Evolutionary conservation across 306 rosid species (phyloP), one percentile per base, ranked within the genome.

Genomic region (Corylus avellana): DNA sequence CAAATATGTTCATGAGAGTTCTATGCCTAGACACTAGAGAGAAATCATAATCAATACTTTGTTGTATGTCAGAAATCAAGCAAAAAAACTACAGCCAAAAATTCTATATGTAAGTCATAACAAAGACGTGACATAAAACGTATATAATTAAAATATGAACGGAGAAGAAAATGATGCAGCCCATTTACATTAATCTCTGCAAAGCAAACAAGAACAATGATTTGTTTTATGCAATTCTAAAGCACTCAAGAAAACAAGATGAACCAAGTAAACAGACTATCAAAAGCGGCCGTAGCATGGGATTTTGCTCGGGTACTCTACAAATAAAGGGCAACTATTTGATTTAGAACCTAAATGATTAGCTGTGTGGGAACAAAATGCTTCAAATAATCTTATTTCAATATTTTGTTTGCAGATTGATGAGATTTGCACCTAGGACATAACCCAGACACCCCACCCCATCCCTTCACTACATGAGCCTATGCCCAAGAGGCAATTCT

Each of bases 11-110:
- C 96, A 95, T 91, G 66, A 95, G 80, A 17, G 98, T 92, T 72
- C 98, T 91, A 85, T 95, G 98, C 88, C 98, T 87, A 63, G 97
- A 92, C 73, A 95, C 98, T 95, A 55, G 62, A 79, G 32, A 50
- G 62, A 12, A 67, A 72, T 27, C 5, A 7, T 25, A 77, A 50
- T n/a, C 8, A 74, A 56, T 48, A 74, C 14, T 59, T 11, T 5
- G 53, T 81, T 78, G 42, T 67, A 84, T 17, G 20, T 70, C n/a
- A 77, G 7, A 77, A 69, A 51, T 75, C 49, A 42, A 18, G 12
- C 37, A 80, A 77, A 42, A 42, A 12, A 58, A 62, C 67, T 72
- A 77, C 44, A 72, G 59, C 7, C 42, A 72, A 37, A 64, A 39
- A 42, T 32, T 20, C 18, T 8, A 69, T 17, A 69, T 69, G 17